Evolutionary conservation across 257 asterid genomes (phyloP), one percentile per base, ranked within the genome.

Genomic region (Schizonepeta tenuifolia): DNA sequence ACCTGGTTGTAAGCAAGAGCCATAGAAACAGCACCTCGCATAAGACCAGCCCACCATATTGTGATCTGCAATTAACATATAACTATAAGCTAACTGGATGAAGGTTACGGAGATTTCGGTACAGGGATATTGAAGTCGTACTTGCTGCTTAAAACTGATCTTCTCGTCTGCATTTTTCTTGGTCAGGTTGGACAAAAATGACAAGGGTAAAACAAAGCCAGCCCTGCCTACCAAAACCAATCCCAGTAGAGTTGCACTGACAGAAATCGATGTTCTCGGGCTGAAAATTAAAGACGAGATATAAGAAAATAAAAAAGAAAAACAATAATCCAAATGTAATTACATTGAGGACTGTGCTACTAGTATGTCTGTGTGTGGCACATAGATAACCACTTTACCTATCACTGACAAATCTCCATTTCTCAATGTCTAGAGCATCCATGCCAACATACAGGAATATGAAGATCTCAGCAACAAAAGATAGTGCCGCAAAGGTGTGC

Each of bases 1-100:
- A 92, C 99, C 97, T 95, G 94, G 71, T 95, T 95, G 87, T 95
- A 95, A 79, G 99, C 99, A 72, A 95, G 99, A 66, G 99, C 99
- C 96, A 95, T 81, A 41, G 99, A 95, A 76, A 95, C 98, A 20
- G 99, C 98, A 63, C 99, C 99, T 11, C 98, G 86, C 99, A 95
- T 92, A 59, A 95, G 98, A 76, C 99, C 99, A 44, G 99, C 96
- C 99, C 99, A 95, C 99, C 99, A 95, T 71, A 95, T 86, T 3
- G 82, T 88, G 46, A 92, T 47, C 99, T 95, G 88, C 72, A 80
- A 76, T 73, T 41, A 24, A 58, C 70, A 56, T 54, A 51, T 14
- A 54, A 61, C 63, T 51, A 44, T 67, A 56, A 50, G 74, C 55
- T 41, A n/a, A 31, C 36, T 41, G 44, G 71, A 73, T 31, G 71